Evolutionary conservation across 306 rosid species (phyloP), one percentile per base, ranked within the genome.

Genomic region (Calophaca sinica): DNA sequence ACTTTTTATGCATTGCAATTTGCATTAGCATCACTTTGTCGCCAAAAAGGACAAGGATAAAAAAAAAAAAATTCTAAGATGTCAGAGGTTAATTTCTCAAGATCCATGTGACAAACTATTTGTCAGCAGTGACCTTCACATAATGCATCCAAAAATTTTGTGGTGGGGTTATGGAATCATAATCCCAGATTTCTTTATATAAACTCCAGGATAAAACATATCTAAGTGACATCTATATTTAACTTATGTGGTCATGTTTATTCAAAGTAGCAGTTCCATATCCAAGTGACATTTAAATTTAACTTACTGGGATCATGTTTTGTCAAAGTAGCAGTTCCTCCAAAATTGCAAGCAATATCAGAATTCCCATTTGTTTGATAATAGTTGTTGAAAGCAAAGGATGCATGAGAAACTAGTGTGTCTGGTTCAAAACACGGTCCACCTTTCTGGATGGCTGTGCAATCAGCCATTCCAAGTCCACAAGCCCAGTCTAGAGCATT

Each of bases 401-500:
- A 94, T 3, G 99, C 96, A 90, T 92, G 99, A 74, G 99, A 90
- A 31, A 92, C 12, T 0, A 94, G 86, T 1, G 96, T 92, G 73
- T 94, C 82, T 2, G 98, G 99, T 31, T 94, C 64, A 46, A 14
- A 94, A 64, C 99, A 94, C 0, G 82, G 32, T 6, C 89, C 93
- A 0, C 85, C 96, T 1, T 84, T 70, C 61, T 89, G 96, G 9
- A 92, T 90, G 55, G 89, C 76, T 29, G 14, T 78, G 78, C 99
- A 94, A 71, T 92, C 87, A 0, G 92, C 80, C 85, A 62, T 84
- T 53, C 98, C 99, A 14, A 90, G 87, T 8, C 96, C 98, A 50
- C 99, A 94, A 15, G 98, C 99, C 99, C 99, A 94, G 29, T 94
- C 98, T 44, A 94, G 81, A 13, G 99, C 98, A 72, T 86, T 92